Conservation (phyloP, 306 rosid species). For the Prunus padus region DNA sequence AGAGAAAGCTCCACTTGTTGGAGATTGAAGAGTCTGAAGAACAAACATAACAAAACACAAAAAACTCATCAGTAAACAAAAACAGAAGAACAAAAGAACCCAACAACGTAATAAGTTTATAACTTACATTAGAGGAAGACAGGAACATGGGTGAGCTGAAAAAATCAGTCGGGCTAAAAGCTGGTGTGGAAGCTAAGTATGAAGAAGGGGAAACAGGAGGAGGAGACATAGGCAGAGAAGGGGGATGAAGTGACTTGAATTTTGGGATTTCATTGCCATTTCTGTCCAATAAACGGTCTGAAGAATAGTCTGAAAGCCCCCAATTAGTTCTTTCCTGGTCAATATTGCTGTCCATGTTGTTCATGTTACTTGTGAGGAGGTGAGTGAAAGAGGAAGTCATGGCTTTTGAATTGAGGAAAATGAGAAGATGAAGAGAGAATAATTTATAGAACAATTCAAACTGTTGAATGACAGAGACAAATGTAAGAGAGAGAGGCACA, state of each 20-base stretch:
- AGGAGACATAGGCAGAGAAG: constrained; percentile 57
- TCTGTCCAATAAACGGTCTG: constrained; percentile 28
- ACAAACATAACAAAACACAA: neutral
- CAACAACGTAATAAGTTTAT: constrained; percentile 7
- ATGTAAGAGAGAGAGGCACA: neutral
- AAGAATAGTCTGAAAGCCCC: constrained; percentile 43
- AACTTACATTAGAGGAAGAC: constrained; percentile 59
- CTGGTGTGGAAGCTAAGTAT: constrained; percentile 34
- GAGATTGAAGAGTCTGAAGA: constrained; percentile 63
- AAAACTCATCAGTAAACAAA: neutral
- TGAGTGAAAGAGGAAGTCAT: constrained; percentile 48
- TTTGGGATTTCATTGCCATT: constrained; percentile 43
- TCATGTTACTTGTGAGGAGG: constrained; percentile 40
- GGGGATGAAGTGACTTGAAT: constrained; percentile 65
- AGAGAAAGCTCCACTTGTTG: constrained; percentile 56
- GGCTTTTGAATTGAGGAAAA: constrained; percentile 11
- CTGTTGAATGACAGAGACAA: neutral
- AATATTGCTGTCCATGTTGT: constrained; percentile 29
- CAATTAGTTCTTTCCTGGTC: constrained; percentile 29
- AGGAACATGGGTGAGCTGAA: constrained; percentile 57
- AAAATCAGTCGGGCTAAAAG: constrained; percentile 64
- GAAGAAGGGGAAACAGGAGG: constrained; percentile 61
- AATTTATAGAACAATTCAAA: constrained; percentile 20
- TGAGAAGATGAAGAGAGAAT: neutral
- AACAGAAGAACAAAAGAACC: neutral